These are phyloP conservation scores for Lentinula detonsa DNA, from an alignment of 768 basidiomycete species.

Conservation along the genomic window DNA sequence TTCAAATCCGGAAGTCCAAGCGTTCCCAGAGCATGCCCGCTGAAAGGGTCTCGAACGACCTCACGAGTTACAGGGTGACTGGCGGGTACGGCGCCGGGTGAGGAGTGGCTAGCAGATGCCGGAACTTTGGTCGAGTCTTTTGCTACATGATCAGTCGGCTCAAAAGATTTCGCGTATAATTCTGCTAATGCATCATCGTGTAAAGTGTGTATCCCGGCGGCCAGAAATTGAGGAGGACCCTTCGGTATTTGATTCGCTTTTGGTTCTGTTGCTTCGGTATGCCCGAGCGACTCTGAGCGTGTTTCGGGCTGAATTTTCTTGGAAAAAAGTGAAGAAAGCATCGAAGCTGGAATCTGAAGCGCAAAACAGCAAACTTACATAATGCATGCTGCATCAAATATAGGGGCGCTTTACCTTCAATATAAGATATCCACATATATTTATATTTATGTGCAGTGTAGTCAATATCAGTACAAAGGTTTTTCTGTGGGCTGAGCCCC, in stretches of 20 bases:
- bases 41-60: conserved; percentile 40
- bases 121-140: not conserved
- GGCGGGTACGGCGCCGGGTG: not conserved
- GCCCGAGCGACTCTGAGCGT: not conserved
- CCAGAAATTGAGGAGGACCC: conserved; percentile 11
- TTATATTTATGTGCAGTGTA: too few species aligned
- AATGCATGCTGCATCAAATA: too few species aligned
- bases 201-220: conserved; percentile 38
- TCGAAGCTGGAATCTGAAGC: not conserved
- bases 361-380: too few species aligned
- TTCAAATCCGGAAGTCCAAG: conserved; percentile 18
- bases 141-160: not conserved
- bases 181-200: conserved; percentile 61
- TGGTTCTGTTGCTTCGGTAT: not conserved
- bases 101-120: not conserved
- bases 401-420: too few species aligned
- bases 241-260: not conserved
- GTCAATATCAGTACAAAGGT: too few species aligned
- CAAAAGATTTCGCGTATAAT: conserved; percentile 29
- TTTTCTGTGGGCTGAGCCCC: too few species aligned
- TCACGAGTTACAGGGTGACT: conserved; percentile 12
- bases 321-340: not conserved
- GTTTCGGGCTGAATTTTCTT: not conserved
- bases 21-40: conserved; percentile 36
- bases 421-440: too few species aligned